Evolutionary conservation across 164 flowering plant species (phyloP), one percentile per base, ranked within the genome.

Genomic region (Nelumbo lutea): DNA sequence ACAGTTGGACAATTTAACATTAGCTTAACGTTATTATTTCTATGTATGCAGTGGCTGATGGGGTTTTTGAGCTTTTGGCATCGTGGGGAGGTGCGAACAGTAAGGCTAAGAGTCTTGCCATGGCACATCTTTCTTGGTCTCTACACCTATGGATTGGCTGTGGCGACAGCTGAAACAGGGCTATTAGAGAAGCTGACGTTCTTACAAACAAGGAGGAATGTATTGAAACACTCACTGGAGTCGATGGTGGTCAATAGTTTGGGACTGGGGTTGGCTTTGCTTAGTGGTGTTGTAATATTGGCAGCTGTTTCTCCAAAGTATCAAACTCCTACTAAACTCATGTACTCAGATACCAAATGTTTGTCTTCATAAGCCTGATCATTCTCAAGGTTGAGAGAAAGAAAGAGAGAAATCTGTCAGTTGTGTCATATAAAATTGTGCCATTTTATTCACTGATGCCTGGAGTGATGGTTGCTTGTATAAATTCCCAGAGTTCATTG

Each of bases 41-140:
- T 9, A 11, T 48, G 40, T 47, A 15, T 69, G 76, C 77, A 93
- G 98, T 93, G 98, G 98, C 47, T 90, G 81, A 74, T 84, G 74
- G 98, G 98, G 14, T 93, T 93, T 81, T 65, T 87, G 79, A 90
- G 88, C 83, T 93, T 93, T 69, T 93, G 98, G 96, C 95, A 87
- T 68, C 62, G 83, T 68, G 88, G 87, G 6, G 98, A 90, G 80
- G 79, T 67, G 70, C 82, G 96, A 4, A 71, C 79, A 7, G 69
- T 71, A 53, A 82, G 93, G 66, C 38, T 69, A 10, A 82, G 73
- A 40, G 73, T 91, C 42, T 73, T 89, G 70, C 97, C 98, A 0
- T 90, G 96, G 96, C 97, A 91, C 65, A 72, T 91, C 50, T 94
- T 91, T 74, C 81, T 94, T 0, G 98, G 97, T 9, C 88, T 91